Evolutionary conservation across 2,329 filamentous ascomycete genomes (phyloP), one percentile per base, ranked within the genome.

Genomic region (Bimuria novae-zelandiae): DNA sequence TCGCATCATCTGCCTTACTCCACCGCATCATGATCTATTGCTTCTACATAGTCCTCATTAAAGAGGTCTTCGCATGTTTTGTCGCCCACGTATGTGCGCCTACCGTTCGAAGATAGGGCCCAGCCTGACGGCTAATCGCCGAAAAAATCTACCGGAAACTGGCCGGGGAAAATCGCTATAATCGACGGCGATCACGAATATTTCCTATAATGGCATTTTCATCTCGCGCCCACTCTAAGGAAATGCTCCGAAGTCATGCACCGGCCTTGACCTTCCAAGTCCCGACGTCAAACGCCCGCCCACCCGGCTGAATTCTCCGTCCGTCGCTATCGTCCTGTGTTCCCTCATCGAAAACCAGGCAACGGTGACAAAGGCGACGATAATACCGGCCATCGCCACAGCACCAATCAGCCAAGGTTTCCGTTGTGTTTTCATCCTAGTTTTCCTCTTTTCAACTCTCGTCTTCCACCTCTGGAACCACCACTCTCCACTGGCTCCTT

Each of bases 401-500:
- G 22, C 17, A 22, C 50, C 54, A 4, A 56, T 21, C 30, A 48
- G 10, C 30, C 49, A 41, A 17, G n/a, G 22, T 16, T 40, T 19
- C n/a, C 47, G 46, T 11, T 33, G 25, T n/a, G 3, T 47, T 11
- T 12, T 22, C 3, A n/a, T 8, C 3, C 36, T 23, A 8, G 37
- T 29, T 25, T 16, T 50, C 37, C 49, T 47, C 30, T 27, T 35
- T 39, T 56, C 54, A 5, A 53, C 54, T 16, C 36, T 53, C n/a
- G 17, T 27, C 37, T 45, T 53, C 54, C 54, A 53, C n/a, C 37
- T 16, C 12, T 27, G 36, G 41, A 56, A 53, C 49, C 54, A 51
- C 54, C 54, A 56, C 14, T 43, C 22, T 14, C 40, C 17, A 22
- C 12, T 11, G 11, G 23, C n/a, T 4, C 19, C 30, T 35, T 33